Percentiles rank a stretch among this genome's conserved stretches.
Evolutionary conservation across 2,329 filamentous ascomycete genomes (phyloP).

Genomic region (Aspergillus floridensis): DNA sequence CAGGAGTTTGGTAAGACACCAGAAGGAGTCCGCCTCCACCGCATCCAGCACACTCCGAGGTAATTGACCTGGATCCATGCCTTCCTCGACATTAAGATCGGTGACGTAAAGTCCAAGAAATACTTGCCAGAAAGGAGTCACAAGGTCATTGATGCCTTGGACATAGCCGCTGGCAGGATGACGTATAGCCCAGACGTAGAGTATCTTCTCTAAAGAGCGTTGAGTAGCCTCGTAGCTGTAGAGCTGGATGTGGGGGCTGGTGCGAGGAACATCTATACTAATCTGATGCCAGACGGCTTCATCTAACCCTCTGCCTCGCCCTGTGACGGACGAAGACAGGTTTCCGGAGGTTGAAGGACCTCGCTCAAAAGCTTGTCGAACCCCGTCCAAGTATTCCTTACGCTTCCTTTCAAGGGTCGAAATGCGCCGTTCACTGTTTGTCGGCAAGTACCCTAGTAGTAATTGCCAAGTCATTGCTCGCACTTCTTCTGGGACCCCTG

Average conservation of each 20-base stretch:
- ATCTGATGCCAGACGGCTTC: conserved; percentile 99
- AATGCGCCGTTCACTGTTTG: conserved; percentile 90
- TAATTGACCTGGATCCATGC: conserved; percentile 95
- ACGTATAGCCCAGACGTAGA: conserved; percentile 96
- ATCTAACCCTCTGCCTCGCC: conserved; percentile 73
- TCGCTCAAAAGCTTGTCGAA: conserved; percentile 64
- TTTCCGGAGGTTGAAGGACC: conserved; percentile 44
- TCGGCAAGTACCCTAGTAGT: conserved; percentile 88
- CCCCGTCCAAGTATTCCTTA: conserved; percentile 94
- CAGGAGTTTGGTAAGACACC: conserved; percentile 96
- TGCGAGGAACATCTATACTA: conserved; percentile 94
- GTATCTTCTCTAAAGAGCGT: conserved; percentile 84
- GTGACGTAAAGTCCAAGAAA: conserved; percentile 93
- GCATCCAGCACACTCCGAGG: conserved; percentile 89
- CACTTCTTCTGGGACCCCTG: conserved; percentile 89
- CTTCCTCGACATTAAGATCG: conserved; percentile 85
- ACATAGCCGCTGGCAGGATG: conserved; percentile 98
- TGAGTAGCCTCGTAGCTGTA: conserved; percentile 97
- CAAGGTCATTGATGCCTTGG: conserved; percentile 96
- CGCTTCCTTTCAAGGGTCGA: conserved; percentile 88
- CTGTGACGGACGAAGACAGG: conserved; percentile 42
- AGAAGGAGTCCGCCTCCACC: conserved; percentile 96
- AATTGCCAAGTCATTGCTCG: conserved; percentile 99
- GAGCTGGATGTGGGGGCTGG: conserved; percentile 90
- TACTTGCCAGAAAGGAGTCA: conserved; percentile 97